Percentiles rank a stretch among this genome's conserved stretches.
These are phyloP conservation scores for Botrytis sinoallii DNA, from an alignment of 2,329 filamentous ascomycete genomes.

Conservation along the genomic window DNA sequence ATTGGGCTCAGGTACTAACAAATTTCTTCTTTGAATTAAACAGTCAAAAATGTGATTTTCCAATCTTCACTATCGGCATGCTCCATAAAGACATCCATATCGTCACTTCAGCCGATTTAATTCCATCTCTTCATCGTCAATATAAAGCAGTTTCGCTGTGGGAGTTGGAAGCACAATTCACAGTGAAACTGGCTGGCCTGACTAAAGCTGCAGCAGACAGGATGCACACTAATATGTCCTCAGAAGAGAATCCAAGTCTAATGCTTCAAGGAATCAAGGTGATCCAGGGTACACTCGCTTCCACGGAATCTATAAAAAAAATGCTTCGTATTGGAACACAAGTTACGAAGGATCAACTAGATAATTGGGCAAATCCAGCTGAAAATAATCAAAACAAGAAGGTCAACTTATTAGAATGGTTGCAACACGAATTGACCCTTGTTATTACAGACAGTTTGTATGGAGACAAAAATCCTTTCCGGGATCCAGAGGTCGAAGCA, in stretches of 20 bases:
- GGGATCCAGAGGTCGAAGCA: constrained; percentile 9
- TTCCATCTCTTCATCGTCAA: constrained; percentile 10
- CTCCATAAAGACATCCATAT: not conserved
- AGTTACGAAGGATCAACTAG: not conserved
- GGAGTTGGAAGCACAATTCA: constrained; percentile 11
- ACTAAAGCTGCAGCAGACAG: not conserved
- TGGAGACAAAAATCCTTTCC: constrained; percentile 8
- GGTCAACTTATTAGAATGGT: constrained; percentile 3
- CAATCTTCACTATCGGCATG: constrained; percentile 10
- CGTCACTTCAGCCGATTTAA: not conserved
- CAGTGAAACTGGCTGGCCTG: not conserved
- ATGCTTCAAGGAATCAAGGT: constrained; percentile 9
- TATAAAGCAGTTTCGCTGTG: constrained; percentile 4
- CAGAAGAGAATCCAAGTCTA: not conserved
- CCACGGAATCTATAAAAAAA: not conserved
- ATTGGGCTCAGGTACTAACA: not conserved
- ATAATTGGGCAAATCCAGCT: not conserved
- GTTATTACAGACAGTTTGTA: constrained; percentile 14
- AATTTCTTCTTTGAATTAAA: not conserved
- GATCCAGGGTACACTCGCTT: constrained; percentile 1
- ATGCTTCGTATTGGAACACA: constrained; percentile 9
- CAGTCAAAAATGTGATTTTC: constrained; percentile 4
- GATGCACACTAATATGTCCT: not conserved
- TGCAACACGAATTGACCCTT: constrained; percentile 12
- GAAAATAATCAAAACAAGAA: not conserved